Evolutionary conservation across 106 monocot genomes (phyloP), one percentile per base, ranked within the genome.

Genomic region (Dendrobium officinale): DNA sequence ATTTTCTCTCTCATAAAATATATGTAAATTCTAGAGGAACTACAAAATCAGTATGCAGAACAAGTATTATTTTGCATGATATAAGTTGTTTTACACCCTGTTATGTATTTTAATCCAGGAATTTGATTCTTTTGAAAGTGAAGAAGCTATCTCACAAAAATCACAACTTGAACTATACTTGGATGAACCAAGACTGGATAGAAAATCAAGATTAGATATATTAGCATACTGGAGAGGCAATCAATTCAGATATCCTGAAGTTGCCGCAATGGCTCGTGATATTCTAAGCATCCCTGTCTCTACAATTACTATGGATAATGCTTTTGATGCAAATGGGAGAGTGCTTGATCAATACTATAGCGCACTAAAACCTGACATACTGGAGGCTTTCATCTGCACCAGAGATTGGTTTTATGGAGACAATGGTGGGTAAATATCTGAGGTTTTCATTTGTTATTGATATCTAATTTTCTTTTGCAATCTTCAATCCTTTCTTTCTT

Each of bases 231-330:
- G 79, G 79, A 79, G 49, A 79, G 56, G 66, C 13, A 79, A 79
- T 33, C 79, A 67, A 40, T 79, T 79, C 49, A 59, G 79, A 66
- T 79, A 64, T 79, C 79, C 55, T 13, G 79, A 79, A 59, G 59
- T 79, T 56, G 44, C 79, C 20, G 67, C 67, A 42, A 79, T 79
- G 79, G 79, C 79, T 84, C 76, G 76, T 20, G 78, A 78, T 78
- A 37, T 78, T 78, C 40, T 78, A 40, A 55, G 56, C 78, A 78
- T 78, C 7, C 56, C 78, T 16, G 24, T 54, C 20, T 78, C 78
- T 78, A 19, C 56, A 16, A 26, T 78, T 58, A 55, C 78, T 27
- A 4, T 41, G 40, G 56, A 78, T 20, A 78, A 58, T 78, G 78
- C 78, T 40, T 78, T 78, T 58, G 56, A 58, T 78, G 18, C 16